These are phyloP conservation scores for Simmondsia chinensis DNA, from an alignment of 148 eudicot species.

Conservation along the genomic window DNA sequence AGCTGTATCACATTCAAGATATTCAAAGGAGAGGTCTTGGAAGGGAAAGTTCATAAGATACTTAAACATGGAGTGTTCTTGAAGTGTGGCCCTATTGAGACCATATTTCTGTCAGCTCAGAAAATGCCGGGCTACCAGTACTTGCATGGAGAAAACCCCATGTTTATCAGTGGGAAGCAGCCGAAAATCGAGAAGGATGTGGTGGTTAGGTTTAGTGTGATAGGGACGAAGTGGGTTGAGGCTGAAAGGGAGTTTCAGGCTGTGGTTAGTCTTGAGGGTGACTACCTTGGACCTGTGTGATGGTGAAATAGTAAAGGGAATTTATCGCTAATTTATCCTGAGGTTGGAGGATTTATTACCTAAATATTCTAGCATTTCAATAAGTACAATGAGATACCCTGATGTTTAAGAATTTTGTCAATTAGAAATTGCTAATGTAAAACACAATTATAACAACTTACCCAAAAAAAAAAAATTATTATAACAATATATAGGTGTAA, in stretches of 20 bases:
- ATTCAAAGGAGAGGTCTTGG: slow-evolving; percentile 49
- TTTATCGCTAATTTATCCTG: too few species aligned
- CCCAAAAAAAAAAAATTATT: too few species aligned
- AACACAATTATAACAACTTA: too few species aligned
- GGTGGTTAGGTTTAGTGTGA: slow-evolving; percentile 36
- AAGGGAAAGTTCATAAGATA: slow-evolving; percentile 55
- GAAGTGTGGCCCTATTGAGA: slow-evolving; percentile 58
- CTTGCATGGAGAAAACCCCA: slow-evolving; percentile 57
- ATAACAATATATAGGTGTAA: too few species aligned
- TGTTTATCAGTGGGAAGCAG: slow-evolving; percentile 49
- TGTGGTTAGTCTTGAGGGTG: slow-evolving; percentile 53
- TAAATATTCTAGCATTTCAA: too few species aligned
- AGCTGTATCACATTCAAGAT: slow-evolving; percentile 49
- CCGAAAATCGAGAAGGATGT: slow-evolving; percentile 54
- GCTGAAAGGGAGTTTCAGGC: slow-evolving; percentile 53
- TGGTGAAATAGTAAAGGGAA: background rate
- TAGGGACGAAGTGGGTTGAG: slow-evolving; percentile 51
- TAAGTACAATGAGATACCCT: too few species aligned
- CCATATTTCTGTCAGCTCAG: slow-evolving; percentile 45
- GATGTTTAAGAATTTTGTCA: too few species aligned
- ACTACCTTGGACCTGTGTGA: slow-evolving; percentile 53
- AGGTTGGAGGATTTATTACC: too few species aligned
- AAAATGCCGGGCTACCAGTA: slow-evolving; percentile 56
- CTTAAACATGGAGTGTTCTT: slow-evolving; percentile 57
- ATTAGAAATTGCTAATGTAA: too few species aligned